Base-by-base conservation (phyloP, 176 grass and related monocot species). In the Juncus effusus region DNA sequence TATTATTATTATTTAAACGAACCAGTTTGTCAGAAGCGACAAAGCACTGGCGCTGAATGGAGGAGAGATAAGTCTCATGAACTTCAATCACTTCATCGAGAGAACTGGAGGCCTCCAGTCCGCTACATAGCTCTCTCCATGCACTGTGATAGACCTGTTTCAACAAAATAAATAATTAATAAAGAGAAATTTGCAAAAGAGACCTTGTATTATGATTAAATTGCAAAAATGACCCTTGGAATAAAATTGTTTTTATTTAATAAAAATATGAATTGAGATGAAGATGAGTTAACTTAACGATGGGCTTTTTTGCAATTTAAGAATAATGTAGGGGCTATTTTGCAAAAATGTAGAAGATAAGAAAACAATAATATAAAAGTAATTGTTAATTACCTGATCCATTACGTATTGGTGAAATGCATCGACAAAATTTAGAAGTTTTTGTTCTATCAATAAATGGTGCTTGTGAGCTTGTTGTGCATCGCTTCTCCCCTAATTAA, bases 1-100 rank as follows among this genome's bases (percentile, higher is more conserved):
- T 28, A 28, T 28, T 28, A 28, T 28, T 28, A 28, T 28, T 28
- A 28, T 1, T 28, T 28, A 28, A 28, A 28, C 75, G 57, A 56
- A 89, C 94, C 85, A 99, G 68, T 64, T 99, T 93, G 80, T 99
- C 88, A 47, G 88, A 81, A 57, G 94, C 78, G 11, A 93, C 83
- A 80, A 89, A 99, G 56, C 94, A 99, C 70, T 99, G 88, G 37
- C 94, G 80, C 57, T 97, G 94, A 82, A 97, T 87, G 62, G 85
- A 97, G 64, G 87, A 78, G 44, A 97, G 80, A 73, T 89, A 97
- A 3, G 85, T 76, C 36, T 97, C 88, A 45, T 93, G 94, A 82
- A 93, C 82, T 86, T 93, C 94, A 79, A 97, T 89, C 38, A 89
- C 85, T 80, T 97, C 94, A 72, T 97, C 94, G 69, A 89, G 69